Conservation (phyloP, 2,329 filamentous ascomycete genomes). For the Alternaria triticimaculans region DNA sequence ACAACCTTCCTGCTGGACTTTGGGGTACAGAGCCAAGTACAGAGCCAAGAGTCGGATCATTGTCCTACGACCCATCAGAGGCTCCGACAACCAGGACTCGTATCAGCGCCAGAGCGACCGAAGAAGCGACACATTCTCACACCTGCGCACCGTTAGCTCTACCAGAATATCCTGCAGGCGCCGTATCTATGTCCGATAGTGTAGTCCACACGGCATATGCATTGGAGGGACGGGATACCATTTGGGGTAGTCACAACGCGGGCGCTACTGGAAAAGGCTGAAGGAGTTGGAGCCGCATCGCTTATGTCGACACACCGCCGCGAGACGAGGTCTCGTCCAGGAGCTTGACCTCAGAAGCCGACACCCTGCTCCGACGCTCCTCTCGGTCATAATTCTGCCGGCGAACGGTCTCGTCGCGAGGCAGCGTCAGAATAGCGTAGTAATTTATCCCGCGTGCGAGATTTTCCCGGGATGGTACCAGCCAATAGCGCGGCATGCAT, state of each 20-base stretch:
- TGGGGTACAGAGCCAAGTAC: conserved; percentile 60
- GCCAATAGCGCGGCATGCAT: background rate
- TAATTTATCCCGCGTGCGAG: conserved; percentile 1
- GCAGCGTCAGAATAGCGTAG: background rate
- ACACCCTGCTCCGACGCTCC: background rate
- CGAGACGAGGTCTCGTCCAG: conserved; percentile 22
- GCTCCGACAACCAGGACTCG: conserved; percentile 71
- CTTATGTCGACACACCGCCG: conserved; percentile 15
- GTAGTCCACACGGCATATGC: conserved; percentile 33
- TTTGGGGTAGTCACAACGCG: conserved; percentile 57
- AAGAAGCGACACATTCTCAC: conserved; percentile 67
- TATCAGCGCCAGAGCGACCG: conserved; percentile 74
- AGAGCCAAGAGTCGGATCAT: conserved; percentile 76
- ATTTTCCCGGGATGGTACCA: background rate
- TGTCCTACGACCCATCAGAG: conserved; percentile 70
- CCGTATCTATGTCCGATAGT: conserved; percentile 63
- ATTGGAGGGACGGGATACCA: conserved; percentile 56
- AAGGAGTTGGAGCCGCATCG: conserved; percentile 48
- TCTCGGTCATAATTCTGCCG: conserved; percentile 3
- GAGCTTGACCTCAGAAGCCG: background rate
- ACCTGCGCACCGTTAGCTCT: conserved; percentile 59
- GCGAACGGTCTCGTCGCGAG: conserved; percentile 10
- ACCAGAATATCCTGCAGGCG: conserved; percentile 61
- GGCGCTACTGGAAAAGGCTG: conserved; percentile 59
- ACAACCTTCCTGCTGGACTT: conserved; percentile 78